These are phyloP conservation scores for Crucihimalaya himalaica DNA, from an alignment of 345 rosid species.

Conservation along the genomic window DNA sequence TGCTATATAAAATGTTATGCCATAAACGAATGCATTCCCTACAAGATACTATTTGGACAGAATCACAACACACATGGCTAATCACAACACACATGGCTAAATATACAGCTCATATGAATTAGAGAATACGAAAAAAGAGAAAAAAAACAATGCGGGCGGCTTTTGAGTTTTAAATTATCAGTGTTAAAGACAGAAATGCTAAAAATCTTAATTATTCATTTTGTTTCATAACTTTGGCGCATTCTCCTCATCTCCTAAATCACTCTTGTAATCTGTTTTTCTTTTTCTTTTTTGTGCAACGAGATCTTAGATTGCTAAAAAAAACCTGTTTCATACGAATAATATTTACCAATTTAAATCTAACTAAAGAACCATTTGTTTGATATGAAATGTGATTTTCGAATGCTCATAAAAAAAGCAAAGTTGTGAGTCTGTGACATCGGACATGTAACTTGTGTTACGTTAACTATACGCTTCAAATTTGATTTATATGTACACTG, in stretches of 20 bases:
- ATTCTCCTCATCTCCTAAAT: not conserved
- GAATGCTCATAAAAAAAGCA: not conserved
- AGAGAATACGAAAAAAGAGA: not conserved
- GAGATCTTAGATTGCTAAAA: too few species aligned
- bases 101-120: constrained; percentile 9
- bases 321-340: too few species aligned
- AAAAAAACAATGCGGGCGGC: not conserved
- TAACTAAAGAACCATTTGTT: not conserved
- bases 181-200: not conserved
- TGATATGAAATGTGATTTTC: not conserved
- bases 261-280: not conserved
- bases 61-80: not conserved
- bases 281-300: too few species aligned
- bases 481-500: too few species aligned
- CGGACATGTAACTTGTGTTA: not conserved
- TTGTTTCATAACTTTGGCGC: not conserved
- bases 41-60: constrained; percentile 2
- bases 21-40: not conserved
- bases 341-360: not conserved
- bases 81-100: not conserved
- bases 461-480: not conserved
- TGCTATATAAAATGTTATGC: not conserved
- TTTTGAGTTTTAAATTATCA: not conserved
- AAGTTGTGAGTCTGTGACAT: too few species aligned
- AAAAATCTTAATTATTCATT: constrained; percentile 10